Conservation (phyloP, 2,329 filamentous ascomycete genomes). For the Fusarium papillatum region DNA sequence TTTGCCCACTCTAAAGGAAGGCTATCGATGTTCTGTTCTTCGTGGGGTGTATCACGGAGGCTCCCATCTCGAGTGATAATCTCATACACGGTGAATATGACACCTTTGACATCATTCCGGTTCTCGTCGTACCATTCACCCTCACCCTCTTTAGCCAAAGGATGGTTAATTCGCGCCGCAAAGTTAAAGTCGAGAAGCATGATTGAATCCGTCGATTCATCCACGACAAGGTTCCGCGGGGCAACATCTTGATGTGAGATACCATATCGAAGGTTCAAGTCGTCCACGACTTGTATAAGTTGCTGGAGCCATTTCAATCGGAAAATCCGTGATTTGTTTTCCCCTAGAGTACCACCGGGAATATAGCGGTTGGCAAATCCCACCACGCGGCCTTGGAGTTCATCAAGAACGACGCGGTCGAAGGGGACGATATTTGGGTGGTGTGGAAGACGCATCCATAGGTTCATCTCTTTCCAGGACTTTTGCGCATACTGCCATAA, state of each 20-base stretch:
- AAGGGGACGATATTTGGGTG: slow-evolving; percentile 52
- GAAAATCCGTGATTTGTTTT: slow-evolving; percentile 48
- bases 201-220: slow-evolving; percentile 48
- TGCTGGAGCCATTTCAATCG: slow-evolving; percentile 53
- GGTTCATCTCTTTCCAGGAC: slow-evolving; percentile 51
- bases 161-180: slow-evolving; percentile 34
- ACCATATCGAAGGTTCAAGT: slow-evolving; percentile 47
- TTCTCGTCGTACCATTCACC: slow-evolving; percentile 15
- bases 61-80: slow-evolving; percentile 50
- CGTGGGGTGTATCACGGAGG: slow-evolving; percentile 37
- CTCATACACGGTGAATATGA: slow-evolving; percentile 53
- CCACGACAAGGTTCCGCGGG: slow-evolving; percentile 53
- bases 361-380: slow-evolving; percentile 52
- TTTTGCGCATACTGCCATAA: slow-evolving; percentile 28
- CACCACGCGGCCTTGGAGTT: slow-evolving; percentile 46
- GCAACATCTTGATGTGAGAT: slow-evolving; percentile 56
- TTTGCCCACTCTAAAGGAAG: slow-evolving; percentile 43
- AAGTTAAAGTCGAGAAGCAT: slow-evolving; percentile 54
- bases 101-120: slow-evolving; percentile 50
- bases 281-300: slow-evolving; percentile 46
- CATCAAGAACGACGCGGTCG: slow-evolving; percentile 49
- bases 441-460: slow-evolving; percentile 49
- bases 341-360: slow-evolving; percentile 46
- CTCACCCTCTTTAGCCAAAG: neutral
- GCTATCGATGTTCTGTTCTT: slow-evolving; percentile 42